Evolutionary conservation across 768 basidiomycete genomes (phyloP).

Genomic region (Mycena rebaudengoi): DNA sequence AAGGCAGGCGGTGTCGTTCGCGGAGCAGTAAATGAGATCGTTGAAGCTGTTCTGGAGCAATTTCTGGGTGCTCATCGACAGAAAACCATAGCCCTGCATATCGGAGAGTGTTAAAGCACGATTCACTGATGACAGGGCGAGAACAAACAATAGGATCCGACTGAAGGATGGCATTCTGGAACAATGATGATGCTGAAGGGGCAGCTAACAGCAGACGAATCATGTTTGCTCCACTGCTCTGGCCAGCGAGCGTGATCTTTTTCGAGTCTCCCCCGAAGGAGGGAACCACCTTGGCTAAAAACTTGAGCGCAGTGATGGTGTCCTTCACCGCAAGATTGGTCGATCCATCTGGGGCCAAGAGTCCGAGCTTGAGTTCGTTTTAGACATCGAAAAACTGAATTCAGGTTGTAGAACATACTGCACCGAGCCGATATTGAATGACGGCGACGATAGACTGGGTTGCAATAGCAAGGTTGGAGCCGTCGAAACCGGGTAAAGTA

Average conservation of each 20-base stretch:
- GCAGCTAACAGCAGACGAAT: slow-evolving; percentile 78
- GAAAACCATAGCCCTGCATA: slow-evolving; percentile 75
- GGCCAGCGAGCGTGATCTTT: slow-evolving; percentile 81
- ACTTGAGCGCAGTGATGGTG: slow-evolving; percentile 68
- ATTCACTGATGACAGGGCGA: not conserved
- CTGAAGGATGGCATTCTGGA: slow-evolving; percentile 81
- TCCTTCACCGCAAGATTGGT: slow-evolving; percentile 79
- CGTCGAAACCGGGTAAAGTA: slow-evolving; percentile 78
- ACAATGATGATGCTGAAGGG: slow-evolving; percentile 74
- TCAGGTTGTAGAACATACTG: slow-evolving; percentile 51
- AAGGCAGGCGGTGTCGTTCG: slow-evolving; percentile 58
- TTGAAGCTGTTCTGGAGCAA: slow-evolving; percentile 64
- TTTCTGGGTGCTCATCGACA: slow-evolving; percentile 60
- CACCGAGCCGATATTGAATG: slow-evolving; percentile 86
- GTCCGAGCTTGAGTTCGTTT: slow-evolving; percentile 63
- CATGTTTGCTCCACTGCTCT: slow-evolving; percentile 82
- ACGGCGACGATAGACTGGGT: slow-evolving; percentile 82
- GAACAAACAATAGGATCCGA: slow-evolving; percentile 84
- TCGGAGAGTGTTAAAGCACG: not conserved
- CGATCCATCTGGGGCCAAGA: slow-evolving; percentile 72
- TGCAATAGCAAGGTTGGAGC: slow-evolving; percentile 72
- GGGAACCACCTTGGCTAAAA: slow-evolving; percentile 64
- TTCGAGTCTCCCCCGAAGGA: slow-evolving; percentile 71
- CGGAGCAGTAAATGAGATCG: slow-evolving; percentile 52
- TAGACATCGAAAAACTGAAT: not conserved